These are phyloP conservation scores for Hericium coralloides DNA, from an alignment of 768 basidiomycete species.

Conservation along the genomic window DNA sequence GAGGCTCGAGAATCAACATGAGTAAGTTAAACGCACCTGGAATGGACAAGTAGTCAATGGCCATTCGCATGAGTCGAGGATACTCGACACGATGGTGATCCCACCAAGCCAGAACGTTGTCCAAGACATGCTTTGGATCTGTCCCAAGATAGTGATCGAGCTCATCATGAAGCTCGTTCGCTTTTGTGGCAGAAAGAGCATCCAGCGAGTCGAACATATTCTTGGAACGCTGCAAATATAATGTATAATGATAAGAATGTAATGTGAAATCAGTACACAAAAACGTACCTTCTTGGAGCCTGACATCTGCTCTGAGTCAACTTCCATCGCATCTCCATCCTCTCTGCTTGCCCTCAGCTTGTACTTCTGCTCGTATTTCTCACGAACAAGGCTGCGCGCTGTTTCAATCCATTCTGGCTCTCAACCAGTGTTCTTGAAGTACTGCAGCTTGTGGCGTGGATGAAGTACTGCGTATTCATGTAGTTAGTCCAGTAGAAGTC, in stretches of 20 bases:
- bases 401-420: slow-evolving; percentile 21
- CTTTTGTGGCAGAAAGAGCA: background rate
- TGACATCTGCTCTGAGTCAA: background rate
- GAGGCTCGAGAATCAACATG: background rate
- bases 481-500: no score
- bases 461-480: slow-evolving; percentile 23
- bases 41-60: slow-evolving; percentile 16
- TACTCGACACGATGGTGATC: background rate
- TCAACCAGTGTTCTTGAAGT: slow-evolving; percentile 25
- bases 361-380: slow-evolving; percentile 13
- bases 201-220: background rate
- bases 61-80: slow-evolving; percentile 21
- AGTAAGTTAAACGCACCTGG: slow-evolving; percentile 5
- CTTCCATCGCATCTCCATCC: background rate
- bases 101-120: background rate
- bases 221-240: background rate
- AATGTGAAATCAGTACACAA: background rate
- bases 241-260: background rate
- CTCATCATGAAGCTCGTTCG: background rate
- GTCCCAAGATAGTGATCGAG: background rate
- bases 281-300: background rate
- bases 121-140: background rate
- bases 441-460: slow-evolving; percentile 26
- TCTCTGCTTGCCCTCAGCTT: background rate
- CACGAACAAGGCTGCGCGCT: slow-evolving; percentile 16